A percentile compares a stretch with the other conserved stretches of the same genome.
These are phyloP conservation scores for Xerocomus brunneocitrinus DNA, from an alignment of 768 basidiomycete species.

Conservation along the genomic window DNA sequence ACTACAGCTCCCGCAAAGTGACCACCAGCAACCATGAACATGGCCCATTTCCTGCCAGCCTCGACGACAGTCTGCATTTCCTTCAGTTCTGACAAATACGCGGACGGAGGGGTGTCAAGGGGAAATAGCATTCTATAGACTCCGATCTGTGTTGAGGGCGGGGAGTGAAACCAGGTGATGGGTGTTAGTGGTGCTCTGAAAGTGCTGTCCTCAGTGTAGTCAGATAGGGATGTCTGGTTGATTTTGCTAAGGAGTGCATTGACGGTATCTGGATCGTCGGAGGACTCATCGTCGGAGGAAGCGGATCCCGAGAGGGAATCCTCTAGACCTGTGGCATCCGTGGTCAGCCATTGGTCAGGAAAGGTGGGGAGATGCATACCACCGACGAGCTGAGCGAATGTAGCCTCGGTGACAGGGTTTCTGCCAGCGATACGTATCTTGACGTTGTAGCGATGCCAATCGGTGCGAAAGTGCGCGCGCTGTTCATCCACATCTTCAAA, in stretches of 20 bases:
- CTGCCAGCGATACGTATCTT: constrained; percentile 70
- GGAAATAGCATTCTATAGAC: constrained; percentile 79
- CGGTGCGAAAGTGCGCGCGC: constrained; percentile 81
- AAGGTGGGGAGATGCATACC: constrained; percentile 41
- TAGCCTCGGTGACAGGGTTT: constrained; percentile 57
- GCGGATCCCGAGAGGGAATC: constrained; percentile 92
- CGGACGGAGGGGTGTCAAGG: constrained; percentile 31
- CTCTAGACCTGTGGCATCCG: constrained; percentile 50
- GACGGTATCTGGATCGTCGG: constrained; percentile 64
- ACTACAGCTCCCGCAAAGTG: constrained; percentile 95
- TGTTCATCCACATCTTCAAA: constrained; percentile 81
- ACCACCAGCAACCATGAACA: constrained; percentile 97
- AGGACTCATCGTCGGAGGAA: constrained; percentile 55
- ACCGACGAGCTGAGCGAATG: constrained; percentile 77
- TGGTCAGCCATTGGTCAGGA: neutral
- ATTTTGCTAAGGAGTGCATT: constrained; percentile 62
- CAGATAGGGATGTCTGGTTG: constrained; percentile 42
- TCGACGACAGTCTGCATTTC: constrained; percentile 54
- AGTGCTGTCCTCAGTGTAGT: constrained; percentile 39
- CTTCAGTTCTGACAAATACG: constrained; percentile 58
- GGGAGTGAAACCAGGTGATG: constrained; percentile 86
- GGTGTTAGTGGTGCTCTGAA: constrained; percentile 56
- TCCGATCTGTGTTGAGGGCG: constrained; percentile 84
- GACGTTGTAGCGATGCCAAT: constrained; percentile 99
- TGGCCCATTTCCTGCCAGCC: constrained; percentile 75